These are phyloP conservation scores for Dysphania ambrosioides DNA, from an alignment of 148 eudicot genomes.

Conservation along the genomic window DNA sequence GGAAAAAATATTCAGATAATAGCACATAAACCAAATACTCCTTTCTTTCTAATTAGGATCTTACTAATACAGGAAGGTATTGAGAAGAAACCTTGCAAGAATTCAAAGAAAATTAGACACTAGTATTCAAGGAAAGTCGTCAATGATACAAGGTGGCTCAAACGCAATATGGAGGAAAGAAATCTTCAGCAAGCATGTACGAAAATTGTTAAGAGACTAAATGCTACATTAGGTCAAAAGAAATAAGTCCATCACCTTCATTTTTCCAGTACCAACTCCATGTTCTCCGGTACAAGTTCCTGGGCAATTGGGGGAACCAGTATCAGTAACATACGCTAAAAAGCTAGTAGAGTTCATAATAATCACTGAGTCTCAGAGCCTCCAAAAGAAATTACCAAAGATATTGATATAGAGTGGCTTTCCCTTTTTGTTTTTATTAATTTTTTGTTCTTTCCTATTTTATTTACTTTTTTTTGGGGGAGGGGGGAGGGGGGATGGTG, in stretches of 20 bases:
- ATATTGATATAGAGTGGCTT: too few relatives aligned
- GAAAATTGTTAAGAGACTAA: background rate
- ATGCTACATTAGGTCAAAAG: background rate
- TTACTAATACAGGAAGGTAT: background rate
- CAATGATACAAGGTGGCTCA: too few relatives aligned
- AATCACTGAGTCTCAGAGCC: background rate
- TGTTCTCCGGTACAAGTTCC: conserved; percentile 99
- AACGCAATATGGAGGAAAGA: background rate
- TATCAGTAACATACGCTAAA: background rate
- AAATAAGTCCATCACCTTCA: conserved; percentile 56
- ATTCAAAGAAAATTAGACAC: background rate
- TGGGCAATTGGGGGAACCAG: conserved; percentile 25
- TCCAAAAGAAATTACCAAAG: background rate
- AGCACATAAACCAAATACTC: background rate
- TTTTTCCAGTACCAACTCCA: conserved; percentile 97
- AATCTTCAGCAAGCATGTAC: background rate
- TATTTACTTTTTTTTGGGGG: too few relatives aligned
- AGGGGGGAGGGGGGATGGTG: background rate
- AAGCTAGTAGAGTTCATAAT: background rate
- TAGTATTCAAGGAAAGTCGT: background rate
- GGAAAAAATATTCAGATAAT: background rate
- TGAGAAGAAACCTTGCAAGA: background rate
- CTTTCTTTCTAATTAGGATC: background rate
- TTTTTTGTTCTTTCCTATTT: too few relatives aligned
- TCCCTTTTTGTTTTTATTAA: too few relatives aligned